A percentile compares a stretch with the other conserved stretches of the same genome.
Evolutionary conservation across 208 protist species (phyloP).

Genomic region (Zelonia costaricensis): DNA sequence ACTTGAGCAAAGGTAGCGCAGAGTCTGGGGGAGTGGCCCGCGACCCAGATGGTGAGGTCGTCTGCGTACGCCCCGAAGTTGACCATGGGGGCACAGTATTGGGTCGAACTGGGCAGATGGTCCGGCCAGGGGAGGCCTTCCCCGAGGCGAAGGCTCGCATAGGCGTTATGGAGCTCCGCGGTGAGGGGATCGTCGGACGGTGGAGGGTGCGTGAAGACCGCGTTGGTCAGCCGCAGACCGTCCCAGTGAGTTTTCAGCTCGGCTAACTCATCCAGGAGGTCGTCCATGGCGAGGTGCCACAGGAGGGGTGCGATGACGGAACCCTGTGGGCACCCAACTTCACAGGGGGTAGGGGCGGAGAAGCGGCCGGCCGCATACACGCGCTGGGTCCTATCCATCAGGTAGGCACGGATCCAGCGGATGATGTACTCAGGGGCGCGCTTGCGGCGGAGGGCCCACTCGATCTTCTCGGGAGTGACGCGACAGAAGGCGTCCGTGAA

Average conservation of each 20-base stretch:
- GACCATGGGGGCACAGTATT: neutral
- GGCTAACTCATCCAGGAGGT: slow-evolving; percentile 5
- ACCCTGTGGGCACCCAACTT: slow-evolving; percentile 12
- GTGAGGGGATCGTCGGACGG: neutral
- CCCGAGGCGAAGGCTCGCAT: neutral
- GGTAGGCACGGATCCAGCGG: neutral
- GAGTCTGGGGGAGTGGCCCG: neutral
- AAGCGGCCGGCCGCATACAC: neutral
- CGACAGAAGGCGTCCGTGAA: slow-evolving; percentile 7
- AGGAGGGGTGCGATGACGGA: slow-evolving; percentile 12
- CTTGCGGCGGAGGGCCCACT: neutral
- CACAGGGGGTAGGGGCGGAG: neutral
- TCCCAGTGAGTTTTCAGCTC: neutral
- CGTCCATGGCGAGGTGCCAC: slow-evolving; percentile 13
- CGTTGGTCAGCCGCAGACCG: neutral
- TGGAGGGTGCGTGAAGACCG: neutral
- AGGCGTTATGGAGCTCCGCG: neutral
- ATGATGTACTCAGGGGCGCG: neutral
- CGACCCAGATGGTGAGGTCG: slow-evolving; percentile 11
- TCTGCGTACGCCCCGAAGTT: slow-evolving; percentile 11
- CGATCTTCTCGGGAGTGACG: neutral
- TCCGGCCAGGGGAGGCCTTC: neutral
- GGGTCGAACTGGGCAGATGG: neutral
- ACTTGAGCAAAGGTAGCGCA: too few relatives aligned
- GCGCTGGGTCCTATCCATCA: neutral